Evolutionary conservation across 2,329 filamentous ascomycete species (phyloP), one percentile per base, ranked within the genome.

Genomic region (Diaporthe ilicicola): DNA sequence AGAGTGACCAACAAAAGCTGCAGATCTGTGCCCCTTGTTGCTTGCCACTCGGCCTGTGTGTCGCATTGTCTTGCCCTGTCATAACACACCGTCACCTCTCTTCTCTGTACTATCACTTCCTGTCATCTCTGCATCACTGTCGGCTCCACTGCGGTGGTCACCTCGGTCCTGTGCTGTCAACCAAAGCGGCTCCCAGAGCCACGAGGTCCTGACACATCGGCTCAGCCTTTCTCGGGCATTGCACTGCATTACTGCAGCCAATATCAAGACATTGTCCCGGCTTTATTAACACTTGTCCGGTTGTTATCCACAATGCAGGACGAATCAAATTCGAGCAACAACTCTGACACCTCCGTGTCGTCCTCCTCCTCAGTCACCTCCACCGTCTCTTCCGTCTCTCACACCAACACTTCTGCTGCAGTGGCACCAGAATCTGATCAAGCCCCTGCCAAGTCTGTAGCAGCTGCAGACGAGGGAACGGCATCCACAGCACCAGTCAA

Each of bases 301-400:
- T 39, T n/a, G n/a, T n/a, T 17, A 34, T 48, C 29, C 59, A 48
- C 29, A 62, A 62, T 62, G 59, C 59, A 62, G 42, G 59, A 48
- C 59, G 42, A 62, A 62, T 24, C 44, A 34, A 48, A 22, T 34
- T 34, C 59, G 17, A 42, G 39, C 39, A 62, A 42, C 44, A 32
- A 3, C 34, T 62, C 59, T 46, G 59, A 62, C 59, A 62, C 59
- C 29, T 62, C 59, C 3, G 59, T 46, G 59, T 48, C 59, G 22
- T 62, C 59, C 24, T 62, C 59, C 13, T 62, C 56, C 19, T 62
- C 59, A 9, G 42, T 48, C 59, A 48, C 59, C 12, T 62, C 59
- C 42, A 62, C 39, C 42, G 10, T 48, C 27, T 62, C 59, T n/a
- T 46, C 59, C 39, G 39, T 62, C 59, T 32, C 59, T 46, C 48